These are phyloP conservation scores for Tephrocybe rancida DNA, from an alignment of 768 basidiomycete species.

Conservation along the genomic window DNA sequence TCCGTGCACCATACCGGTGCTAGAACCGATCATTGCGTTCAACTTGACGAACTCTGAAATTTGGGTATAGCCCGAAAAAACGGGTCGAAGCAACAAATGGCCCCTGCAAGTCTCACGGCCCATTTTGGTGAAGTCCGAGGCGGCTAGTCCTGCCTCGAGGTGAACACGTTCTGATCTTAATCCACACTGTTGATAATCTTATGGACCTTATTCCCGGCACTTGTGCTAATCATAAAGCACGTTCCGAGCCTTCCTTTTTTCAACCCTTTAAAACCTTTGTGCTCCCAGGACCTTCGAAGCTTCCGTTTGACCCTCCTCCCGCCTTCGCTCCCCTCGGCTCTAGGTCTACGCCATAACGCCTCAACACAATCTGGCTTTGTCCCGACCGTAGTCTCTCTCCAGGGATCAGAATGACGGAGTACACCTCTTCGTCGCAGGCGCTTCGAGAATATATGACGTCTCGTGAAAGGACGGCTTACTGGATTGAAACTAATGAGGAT, in stretches of 20 bases:
- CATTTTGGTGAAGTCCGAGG: slow-evolving; percentile 21
- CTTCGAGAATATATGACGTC: slow-evolving; percentile 58
- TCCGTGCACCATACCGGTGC: no score
- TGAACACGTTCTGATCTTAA: slow-evolving; percentile 52
- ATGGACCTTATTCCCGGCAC: slow-evolving; percentile 31
- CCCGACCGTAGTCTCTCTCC: slow-evolving; percentile 5
- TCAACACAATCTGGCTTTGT: slow-evolving; percentile 14
- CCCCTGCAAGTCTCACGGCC: slow-evolving; percentile 19
- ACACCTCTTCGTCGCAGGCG: slow-evolving; percentile 59
- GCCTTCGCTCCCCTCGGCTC: slow-evolving; percentile 13
- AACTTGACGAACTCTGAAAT: no score
- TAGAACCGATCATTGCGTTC: no score
- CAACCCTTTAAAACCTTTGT: slow-evolving; percentile 36
- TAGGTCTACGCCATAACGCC: slow-evolving; percentile 2
- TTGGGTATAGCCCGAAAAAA: no score
- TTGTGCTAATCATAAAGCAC: slow-evolving; percentile 31
- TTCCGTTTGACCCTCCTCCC: slow-evolving; percentile 28
- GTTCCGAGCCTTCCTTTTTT: slow-evolving; percentile 20
- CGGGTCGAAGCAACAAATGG: neutral
- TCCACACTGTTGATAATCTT: slow-evolving; percentile 38
- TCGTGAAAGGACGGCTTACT: slow-evolving; percentile 63
- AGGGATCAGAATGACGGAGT: slow-evolving; percentile 57
- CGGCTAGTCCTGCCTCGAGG: slow-evolving; percentile 37
- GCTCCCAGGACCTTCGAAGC: slow-evolving; percentile 23
- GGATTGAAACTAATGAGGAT: slow-evolving; percentile 53